Evolutionary conservation across 2,329 filamentous ascomycete genomes (phyloP).

Genomic region (Plenodomus tracheiphilus): DNA sequence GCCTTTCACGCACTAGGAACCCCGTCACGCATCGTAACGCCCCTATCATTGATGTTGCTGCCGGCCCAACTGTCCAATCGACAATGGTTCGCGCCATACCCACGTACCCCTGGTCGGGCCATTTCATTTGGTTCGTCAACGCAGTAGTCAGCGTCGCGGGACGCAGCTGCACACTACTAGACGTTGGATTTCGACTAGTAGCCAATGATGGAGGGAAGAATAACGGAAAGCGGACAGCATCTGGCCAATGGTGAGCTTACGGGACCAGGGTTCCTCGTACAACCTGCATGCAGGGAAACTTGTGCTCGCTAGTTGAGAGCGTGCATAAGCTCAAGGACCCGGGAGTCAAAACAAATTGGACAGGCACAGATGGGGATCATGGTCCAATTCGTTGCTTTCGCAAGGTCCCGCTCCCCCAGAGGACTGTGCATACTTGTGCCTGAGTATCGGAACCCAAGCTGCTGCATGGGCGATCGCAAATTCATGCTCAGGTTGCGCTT

Average conservation of each 20-base stretch:
- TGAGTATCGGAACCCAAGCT: conserved; percentile 24
- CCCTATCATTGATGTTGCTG: conserved; percentile 16
- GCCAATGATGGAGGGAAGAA: conserved; percentile 22
- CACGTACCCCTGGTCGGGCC: conserved; percentile 24
- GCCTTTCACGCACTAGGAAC: conserved; percentile 11
- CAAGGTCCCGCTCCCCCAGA: conserved; percentile 32
- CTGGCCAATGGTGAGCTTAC: conserved; percentile 15
- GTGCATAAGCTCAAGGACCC: conserved; percentile 37
- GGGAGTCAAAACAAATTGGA: conserved; percentile 37
- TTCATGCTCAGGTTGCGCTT: conserved; percentile 35
- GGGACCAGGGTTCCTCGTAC: conserved; percentile 20
- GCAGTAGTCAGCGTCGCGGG: conserved; percentile 25
- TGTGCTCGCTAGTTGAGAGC: conserved; percentile 31
- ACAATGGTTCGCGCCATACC: conserved; percentile 4
- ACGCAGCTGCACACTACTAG: conserved; percentile 13
- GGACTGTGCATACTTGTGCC: conserved; percentile 35
- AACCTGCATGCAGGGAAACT: conserved; percentile 32
- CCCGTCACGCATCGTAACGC: conserved; percentile 24
- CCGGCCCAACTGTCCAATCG: conserved; percentile 11
- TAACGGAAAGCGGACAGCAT: conserved; percentile 9
- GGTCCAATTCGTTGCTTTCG: conserved; percentile 30
- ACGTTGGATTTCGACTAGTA: conserved; percentile 20
- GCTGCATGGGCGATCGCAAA: conserved; percentile 39
- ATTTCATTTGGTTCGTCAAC: conserved; percentile 30
- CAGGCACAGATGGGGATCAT: conserved; percentile 28